Evolutionary conservation across 2,329 filamentous ascomycete species (phyloP).

Genomic region (Exserohilum turcica): DNA sequence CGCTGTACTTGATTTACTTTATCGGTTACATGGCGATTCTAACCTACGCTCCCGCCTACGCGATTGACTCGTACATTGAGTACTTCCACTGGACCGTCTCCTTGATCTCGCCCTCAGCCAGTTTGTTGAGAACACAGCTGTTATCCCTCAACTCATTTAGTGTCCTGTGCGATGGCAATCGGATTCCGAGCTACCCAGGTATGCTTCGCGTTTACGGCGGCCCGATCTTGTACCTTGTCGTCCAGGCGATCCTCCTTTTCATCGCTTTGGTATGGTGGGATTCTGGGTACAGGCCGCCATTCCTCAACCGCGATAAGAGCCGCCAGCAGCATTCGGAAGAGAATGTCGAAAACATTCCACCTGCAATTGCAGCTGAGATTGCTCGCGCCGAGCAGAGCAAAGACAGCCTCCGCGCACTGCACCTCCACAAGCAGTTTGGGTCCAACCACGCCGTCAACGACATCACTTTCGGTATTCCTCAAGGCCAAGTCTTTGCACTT

Average conservation of each 20-base stretch:
- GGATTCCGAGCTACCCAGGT: slow-evolving; percentile 70
- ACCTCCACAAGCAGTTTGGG: slow-evolving; percentile 80
- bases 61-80: slow-evolving; percentile 69
- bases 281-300: slow-evolving; percentile 66
- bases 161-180: slow-evolving; percentile 68
- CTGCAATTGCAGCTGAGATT: slow-evolving; percentile 69
- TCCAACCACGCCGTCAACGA: slow-evolving; percentile 80
- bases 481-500: slow-evolving; percentile 84
- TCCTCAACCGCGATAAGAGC: slow-evolving; percentile 49
- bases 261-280: slow-evolving; percentile 78
- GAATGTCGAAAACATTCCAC: slow-evolving; percentile 51
- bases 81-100: slow-evolving; percentile 78
- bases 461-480: slow-evolving; percentile 79
- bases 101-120: slow-evolving; percentile 76
- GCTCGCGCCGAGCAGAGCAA: slow-evolving; percentile 63
- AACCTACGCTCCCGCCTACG: slow-evolving; percentile 73
- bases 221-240: slow-evolving; percentile 79
- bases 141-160: slow-evolving; percentile 83
- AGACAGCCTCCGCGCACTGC: slow-evolving; percentile 77
- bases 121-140: slow-evolving; percentile 74
- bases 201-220: slow-evolving; percentile 78
- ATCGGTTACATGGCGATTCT: slow-evolving; percentile 62
- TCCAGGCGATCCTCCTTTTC: slow-evolving; percentile 75
- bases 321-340: slow-evolving; percentile 50
- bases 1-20: slow-evolving; percentile 56